Conservation (phyloP, 495 filamentous ascomycete species). For the Aspergillus ostianus region DNA sequence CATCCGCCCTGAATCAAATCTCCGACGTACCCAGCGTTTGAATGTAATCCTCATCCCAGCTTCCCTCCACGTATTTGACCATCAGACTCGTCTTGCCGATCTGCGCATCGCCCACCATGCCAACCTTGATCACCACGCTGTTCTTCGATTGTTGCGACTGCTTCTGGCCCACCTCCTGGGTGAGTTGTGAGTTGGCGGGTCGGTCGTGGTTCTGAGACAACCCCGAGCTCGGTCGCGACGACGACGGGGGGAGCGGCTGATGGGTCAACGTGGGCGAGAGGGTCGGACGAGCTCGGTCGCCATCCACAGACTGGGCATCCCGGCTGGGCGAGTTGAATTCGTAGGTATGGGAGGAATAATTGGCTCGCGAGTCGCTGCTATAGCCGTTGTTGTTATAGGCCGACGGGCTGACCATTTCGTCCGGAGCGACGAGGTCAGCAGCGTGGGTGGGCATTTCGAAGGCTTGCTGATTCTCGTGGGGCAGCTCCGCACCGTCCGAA, state of each 20-base stretch:
- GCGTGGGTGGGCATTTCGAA: conserved; percentile 20
- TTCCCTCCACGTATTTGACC: conserved; percentile 99
- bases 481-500: conserved; percentile 28
- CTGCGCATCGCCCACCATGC: conserved; percentile 98
- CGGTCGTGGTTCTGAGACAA: conserved; percentile 47
- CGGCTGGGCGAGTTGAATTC: conserved; percentile 44
- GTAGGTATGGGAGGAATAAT: conserved; percentile 44
- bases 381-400: conserved; percentile 38
- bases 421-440: conserved; percentile 32
- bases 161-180: conserved; percentile 45
- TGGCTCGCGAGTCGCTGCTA: conserved; percentile 44
- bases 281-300: conserved; percentile 38
- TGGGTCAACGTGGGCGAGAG: conserved; percentile 38
- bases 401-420: conserved; percentile 28
- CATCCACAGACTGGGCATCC: conserved; percentile 42
- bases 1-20: neutral
- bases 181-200: conserved; percentile 37
- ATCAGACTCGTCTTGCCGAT: conserved; percentile 98
- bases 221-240: conserved; percentile 51
- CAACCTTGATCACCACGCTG: conserved; percentile 97
- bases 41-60: conserved; percentile 99
- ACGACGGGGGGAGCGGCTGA: conserved; percentile 42
- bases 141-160: conserved; percentile 57
- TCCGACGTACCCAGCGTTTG: conserved; percentile 79
- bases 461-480: conserved; percentile 18